These are phyloP conservation scores for Leccinum brunneo-olivaceum DNA, from an alignment of 1,284 basidiomycete species.

Conservation along the genomic window DNA sequence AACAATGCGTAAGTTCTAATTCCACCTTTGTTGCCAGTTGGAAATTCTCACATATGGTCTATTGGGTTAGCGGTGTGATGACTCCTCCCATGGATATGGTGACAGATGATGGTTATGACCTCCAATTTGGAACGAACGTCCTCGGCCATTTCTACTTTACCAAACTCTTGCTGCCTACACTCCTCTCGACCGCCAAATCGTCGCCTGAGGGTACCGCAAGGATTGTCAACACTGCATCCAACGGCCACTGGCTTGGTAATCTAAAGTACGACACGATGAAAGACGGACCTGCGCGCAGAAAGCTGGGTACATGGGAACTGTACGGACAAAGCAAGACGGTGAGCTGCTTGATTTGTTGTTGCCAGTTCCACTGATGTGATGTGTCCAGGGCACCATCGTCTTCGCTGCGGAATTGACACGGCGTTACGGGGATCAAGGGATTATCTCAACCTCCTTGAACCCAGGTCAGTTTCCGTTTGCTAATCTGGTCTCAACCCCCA, in stretches of 20 bases:
- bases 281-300: conserved; percentile 25
- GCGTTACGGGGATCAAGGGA: conserved; percentile 32
- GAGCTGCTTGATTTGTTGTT: not conserved
- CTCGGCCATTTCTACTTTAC: conserved; percentile 44
- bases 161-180: conserved; percentile 35
- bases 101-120: conserved; percentile 49
- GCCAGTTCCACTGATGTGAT: not conserved
- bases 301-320: conserved; percentile 18
- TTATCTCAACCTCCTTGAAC: conserved; percentile 32
- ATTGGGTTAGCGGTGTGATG: conserved; percentile 41
- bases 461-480: conserved; percentile 22
- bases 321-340: conserved; percentile 43
- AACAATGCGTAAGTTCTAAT: conserved; percentile 42
- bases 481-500: too few species aligned
- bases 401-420: conserved; percentile 31
- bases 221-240: conserved; percentile 37
- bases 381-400: conserved; percentile 29
- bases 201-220: conserved; percentile 32
- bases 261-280: conserved; percentile 25
- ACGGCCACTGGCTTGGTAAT: conserved; percentile 16
- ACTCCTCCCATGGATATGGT: conserved; percentile 35
- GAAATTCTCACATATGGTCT: not conserved
- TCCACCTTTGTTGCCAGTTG: not conserved
- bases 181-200: conserved; percentile 30
- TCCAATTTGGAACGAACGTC: conserved; percentile 48